Evolutionary conservation across 2,329 filamentous ascomycete genomes (phyloP), one percentile per base, ranked within the genome.

Genomic region (Fusarium globosum): DNA sequence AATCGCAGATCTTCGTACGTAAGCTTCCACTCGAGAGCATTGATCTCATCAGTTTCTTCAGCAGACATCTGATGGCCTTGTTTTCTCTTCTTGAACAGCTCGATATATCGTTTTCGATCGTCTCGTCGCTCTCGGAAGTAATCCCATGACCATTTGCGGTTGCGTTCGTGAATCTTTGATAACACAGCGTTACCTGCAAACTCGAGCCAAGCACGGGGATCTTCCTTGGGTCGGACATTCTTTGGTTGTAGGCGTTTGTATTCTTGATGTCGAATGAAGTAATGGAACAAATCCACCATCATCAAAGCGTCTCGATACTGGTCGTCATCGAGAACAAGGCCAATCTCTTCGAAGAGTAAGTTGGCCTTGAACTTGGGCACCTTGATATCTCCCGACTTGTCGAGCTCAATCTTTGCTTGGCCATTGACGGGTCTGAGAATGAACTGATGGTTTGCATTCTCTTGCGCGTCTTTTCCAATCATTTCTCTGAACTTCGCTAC

Each of bases 221-320:
- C 94, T 81, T 98, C 94, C 79, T 95, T 97, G 0, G 94, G 93
- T 0, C 89, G 88, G 65, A 91, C 88, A 2, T 87, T 91, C 79
- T 97, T 96, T 8, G 96, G 96, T 77, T 97, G 94, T 66, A 95
- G 87, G 77, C 93, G 96, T 80, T 97, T 97, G 85, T 98, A 98
- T 81, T 99, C 96, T 81, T 98, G 96, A 75, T 99, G 96, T 38
- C 96, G 92, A 76, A 98, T 93, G 82, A 98, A 99, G 83, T 97
- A 98, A 82, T 99, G 96, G 85, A 99, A 99, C 6, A 98, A 87
- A 80, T 99, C 96, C 4, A 98, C 93, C 86, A 99, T 93, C 96
- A 99, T 99, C 66, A 99, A 85, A 10, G 93, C 94, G 83, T 99
- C 96, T 36, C 97, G 93, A 80, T 99, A 99, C 81, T 99, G 96